These are phyloP conservation scores for Rubia yunnanensis DNA, from an alignment of 257 asterid genomes.

Conservation along the genomic window DNA sequence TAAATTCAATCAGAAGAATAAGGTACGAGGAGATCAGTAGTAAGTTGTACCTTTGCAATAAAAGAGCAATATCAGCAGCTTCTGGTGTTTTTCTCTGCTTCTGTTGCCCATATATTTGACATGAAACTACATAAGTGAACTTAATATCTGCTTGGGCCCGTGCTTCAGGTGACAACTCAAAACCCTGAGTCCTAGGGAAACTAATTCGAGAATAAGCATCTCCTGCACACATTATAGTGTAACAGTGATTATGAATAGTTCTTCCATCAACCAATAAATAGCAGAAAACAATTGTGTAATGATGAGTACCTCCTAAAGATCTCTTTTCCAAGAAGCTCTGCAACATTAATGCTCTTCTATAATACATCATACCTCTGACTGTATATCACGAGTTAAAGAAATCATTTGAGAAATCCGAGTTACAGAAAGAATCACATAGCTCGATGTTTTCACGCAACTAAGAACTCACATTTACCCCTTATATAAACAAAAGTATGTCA, in stretches of 20 bases:
- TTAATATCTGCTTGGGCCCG: conserved; percentile 96
- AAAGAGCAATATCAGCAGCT: conserved; percentile 88
- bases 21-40: background rate
- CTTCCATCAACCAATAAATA: background rate
- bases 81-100: conserved; percentile 90
- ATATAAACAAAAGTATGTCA: background rate
- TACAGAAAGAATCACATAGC: background rate
- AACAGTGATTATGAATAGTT: conserved; percentile 2
- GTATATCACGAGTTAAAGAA: conserved; percentile 21
- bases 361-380: conserved; percentile 99
- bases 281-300: conserved; percentile 7
- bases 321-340: conserved; percentile 88
- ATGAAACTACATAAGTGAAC: conserved; percentile 86
- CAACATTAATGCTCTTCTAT: conserved; percentile 93
- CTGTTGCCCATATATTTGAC: conserved; percentile 99
- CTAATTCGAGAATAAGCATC: conserved; percentile 41
- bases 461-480: background rate
- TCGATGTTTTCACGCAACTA: background rate
- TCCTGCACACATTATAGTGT: conserved; percentile 31
- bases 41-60: conserved; percentile 64
- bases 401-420: background rate
- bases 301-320: conserved; percentile 56
- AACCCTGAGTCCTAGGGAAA: conserved; percentile 53
- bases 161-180: conserved; percentile 82
- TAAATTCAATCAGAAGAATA: background rate